Conservation (phyloP, 176 grass and related monocot species). For the Stipa capillata region DNA sequence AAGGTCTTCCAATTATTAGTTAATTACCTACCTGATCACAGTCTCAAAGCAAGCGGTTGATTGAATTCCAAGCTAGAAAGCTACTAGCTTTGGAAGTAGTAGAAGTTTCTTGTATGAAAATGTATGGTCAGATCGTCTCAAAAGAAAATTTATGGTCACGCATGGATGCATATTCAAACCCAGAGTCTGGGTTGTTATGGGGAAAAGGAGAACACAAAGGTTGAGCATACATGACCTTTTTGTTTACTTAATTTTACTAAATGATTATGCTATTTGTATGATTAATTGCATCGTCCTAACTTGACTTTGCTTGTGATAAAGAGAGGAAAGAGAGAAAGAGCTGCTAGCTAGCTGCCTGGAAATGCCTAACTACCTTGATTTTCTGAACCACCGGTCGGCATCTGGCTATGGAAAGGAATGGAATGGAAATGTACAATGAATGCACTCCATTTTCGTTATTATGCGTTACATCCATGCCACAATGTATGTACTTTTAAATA, state of each 20-base stretch:
- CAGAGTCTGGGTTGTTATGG: constrained; percentile 15
- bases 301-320: constrained; percentile 32
- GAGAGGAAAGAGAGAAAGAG: too few species aligned
- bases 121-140: not conserved
- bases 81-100: not conserved
- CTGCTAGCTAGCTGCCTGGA: constrained; percentile 28
- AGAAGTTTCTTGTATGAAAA: not conserved
- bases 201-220: constrained; percentile 5
- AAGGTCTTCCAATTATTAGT: constrained; percentile 24
- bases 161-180: not conserved
- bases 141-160: not conserved
- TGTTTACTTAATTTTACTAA: not conserved
- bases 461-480: too few species aligned
- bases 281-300: constrained; percentile 1
- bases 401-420: constrained; percentile 6
- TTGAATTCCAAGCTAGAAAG: not conserved
- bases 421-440: not conserved
- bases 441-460: too few species aligned
- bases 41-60: not conserved
- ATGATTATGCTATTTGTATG: not conserved
- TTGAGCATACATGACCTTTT: not conserved
- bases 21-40: not conserved
- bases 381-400: constrained; percentile 15
- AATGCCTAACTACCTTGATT: constrained; percentile 35
- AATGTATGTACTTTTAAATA: not conserved